Evolutionary conservation across 1,284 basidiomycete species (phyloP), one percentile per base, ranked within the genome.

Genomic region (Cryptococcus sp.): DNA sequence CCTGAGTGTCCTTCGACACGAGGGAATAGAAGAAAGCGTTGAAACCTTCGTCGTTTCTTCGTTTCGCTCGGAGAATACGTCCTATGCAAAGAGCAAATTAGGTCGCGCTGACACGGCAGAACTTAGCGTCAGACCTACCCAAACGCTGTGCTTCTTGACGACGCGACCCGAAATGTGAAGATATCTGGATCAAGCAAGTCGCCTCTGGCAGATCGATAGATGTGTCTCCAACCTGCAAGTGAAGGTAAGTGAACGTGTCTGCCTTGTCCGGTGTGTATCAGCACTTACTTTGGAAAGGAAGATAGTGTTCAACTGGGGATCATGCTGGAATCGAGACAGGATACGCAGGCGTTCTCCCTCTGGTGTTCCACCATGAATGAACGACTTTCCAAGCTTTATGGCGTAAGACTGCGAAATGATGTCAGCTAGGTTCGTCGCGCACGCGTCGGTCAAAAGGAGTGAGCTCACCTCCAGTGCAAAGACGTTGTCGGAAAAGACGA

Each of bases 1-100:
- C 96, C 72, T 96, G 91, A 0, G 96, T 99, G 80, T 99, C 95
- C 78, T 96, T 97, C 41, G 93, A 96, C 46, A 99, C 96, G 31
- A 99, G 85, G 38, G 93, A 97, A 80, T 99, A 99, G 82, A 99
- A 99, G 81, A 99, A 99, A 15, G 96, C 96, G 69, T 99, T 99
- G 82, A 99, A 99, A 1, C 96, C 96, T 78, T 99, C 96, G 74
- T 99, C 96, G 75, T 99, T 99, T 66, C 96, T 85, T 56, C 96
- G 85, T 80, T 99, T 99, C 10, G 96, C 96, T 61, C 96, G 88
- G 54, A 99, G 82, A 70, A 99, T 99, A 53, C 93, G 91, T 25
- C 92, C 90, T 91, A 35, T 35, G 61, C 23, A 13, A 22, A 35
- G 23, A 47, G 50, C n/a, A 39, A 15, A 57, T 17, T 31, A 41